A percentile compares a stretch with the other conserved stretches of the same genome.
Evolutionary conservation across 148 eudicot genomes (phyloP).

Genomic region (Chenopodium formosanum): DNA sequence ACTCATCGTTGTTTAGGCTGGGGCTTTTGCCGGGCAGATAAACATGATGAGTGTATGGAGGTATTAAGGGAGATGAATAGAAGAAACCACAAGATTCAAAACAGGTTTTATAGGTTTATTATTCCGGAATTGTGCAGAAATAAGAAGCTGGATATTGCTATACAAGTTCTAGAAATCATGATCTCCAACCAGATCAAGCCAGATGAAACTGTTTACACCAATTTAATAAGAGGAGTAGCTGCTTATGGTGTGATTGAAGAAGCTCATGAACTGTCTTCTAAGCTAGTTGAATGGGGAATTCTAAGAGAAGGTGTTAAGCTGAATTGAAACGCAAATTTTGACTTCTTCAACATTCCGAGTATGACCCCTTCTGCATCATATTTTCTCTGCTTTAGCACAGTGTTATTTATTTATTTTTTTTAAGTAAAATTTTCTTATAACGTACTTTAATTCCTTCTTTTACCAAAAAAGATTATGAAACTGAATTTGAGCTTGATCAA

Average conservation of each 20-base stretch:
- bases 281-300: slow-evolving; percentile 48
- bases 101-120: slow-evolving; percentile 42
- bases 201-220: slow-evolving; percentile 34
- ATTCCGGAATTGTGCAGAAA: slow-evolving; percentile 56
- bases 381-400: neutral
- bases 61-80: slow-evolving; percentile 56
- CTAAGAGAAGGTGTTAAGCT: slow-evolving; percentile 22
- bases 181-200: slow-evolving; percentile 34
- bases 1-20: slow-evolving; percentile 69
- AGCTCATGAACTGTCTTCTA: slow-evolving; percentile 45
- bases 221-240: slow-evolving; percentile 49
- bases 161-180: slow-evolving; percentile 60
- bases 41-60: slow-evolving; percentile 56
- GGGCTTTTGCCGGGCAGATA: slow-evolving; percentile 62
- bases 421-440: neutral
- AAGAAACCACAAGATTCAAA: slow-evolving; percentile 45
- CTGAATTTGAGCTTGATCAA: neutral
- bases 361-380: neutral
- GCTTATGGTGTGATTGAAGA: slow-evolving; percentile 61
- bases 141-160: slow-evolving; percentile 55
- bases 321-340: slow-evolving; percentile 15
- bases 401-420: neutral
- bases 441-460: neutral
- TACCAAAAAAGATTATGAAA: neutral
- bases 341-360: neutral